Base-by-base conservation (phyloP, 2,329 filamentous ascomycete genomes). In the Coniochaeta sp. region DNA sequence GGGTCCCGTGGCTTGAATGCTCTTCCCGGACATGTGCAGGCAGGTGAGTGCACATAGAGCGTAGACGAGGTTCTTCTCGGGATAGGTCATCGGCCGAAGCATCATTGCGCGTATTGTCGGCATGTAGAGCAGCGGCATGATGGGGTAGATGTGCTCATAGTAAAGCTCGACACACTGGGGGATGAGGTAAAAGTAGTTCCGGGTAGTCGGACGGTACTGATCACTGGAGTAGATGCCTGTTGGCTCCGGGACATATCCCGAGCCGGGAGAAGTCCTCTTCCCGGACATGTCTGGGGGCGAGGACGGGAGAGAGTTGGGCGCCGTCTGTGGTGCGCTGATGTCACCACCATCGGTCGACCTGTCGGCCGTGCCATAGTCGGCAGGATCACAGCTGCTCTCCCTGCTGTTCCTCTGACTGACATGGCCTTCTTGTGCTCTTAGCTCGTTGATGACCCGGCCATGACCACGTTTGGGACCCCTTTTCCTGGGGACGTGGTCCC, bases 401-500 rank as follows among this genome's bases (percentile, higher is more conserved):
- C 58, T 79, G 70, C 66, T 79, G 74, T 61, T 74, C 72, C 61
- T 59, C 19, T 76, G 73, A 65, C 58, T 42, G 10, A 55, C 60
- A 70, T 76, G 70, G 74, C 72, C 62, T 70, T 83, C 75, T 77
- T 70, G 71, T 58, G 71, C 81, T 58, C 84, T 77, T 24, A 88
- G 73, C 71, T 86, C 83, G 62, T 84, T 84, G 61, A 88, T 84
- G 44, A 88, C 83, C 64, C 85, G 82, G 36, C 84, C 84, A 62
- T 82, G 79, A 57, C 82, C 84, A 30, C 82, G 81, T 67, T 87
- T 88, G 14, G 84, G 84, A 2, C 84, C 84, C 65, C 86, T 82
- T 71, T 86, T 86, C 70, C 84, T 82, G 16, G 84, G 84, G 50
- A 87, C 80, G 66, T 85, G 83, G 66, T 87, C 85, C 69, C 85